Evolutionary conservation across 805 yeast genomes (phyloP), one percentile per base, ranked within the genome.

Genomic region (Metschnikowia rubicola): DNA sequence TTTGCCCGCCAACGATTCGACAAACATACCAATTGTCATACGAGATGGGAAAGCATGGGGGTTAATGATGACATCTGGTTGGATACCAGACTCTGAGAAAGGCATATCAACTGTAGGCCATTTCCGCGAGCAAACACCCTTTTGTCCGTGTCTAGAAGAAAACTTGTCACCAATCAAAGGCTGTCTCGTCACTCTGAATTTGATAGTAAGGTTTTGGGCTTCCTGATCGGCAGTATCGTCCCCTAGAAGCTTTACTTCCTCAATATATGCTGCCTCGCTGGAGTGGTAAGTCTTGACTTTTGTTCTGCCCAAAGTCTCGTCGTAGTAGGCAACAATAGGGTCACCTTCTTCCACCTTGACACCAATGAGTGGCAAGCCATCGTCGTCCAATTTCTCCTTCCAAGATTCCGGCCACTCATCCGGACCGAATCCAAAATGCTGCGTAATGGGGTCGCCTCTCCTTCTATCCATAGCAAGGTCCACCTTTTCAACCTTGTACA

Each of bases 41-140:
- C 99, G 94, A 41, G 98, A 92, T 59, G 99, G 99, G 92, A 92
- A 94, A 56, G 98, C 99, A 67, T 92, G 99, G 3, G 99, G 99
- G 67, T 94, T 94, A 63, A 94, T 94, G 63, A 94, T 94, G 58
- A 94, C 86, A 71, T 94, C 99, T 2, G 99, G 99, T 67, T 88
- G 96, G 52, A 94, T 92, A 61, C 99, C 99, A 31, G 88, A 75
- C 71, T 94, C 99, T 55, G 89, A 80, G 74, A 94, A 94, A 45
- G 99, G 99, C 96, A 94, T 83, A 67, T 94, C 98, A 53, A 88
- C 76, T 43, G 89, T 84, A 30, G 98, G 99, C 96, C 97, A 94
- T 70, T 91, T 92, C 68, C 97, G 86, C 9, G 98, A 91, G 73
- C 97, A 91, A 53, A 91, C 97, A 80, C 98, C 98, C 69, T 91